Evolutionary conservation across 2,329 filamentous ascomycete species (phyloP).

Genomic region (Aspergillus hortae): DNA sequence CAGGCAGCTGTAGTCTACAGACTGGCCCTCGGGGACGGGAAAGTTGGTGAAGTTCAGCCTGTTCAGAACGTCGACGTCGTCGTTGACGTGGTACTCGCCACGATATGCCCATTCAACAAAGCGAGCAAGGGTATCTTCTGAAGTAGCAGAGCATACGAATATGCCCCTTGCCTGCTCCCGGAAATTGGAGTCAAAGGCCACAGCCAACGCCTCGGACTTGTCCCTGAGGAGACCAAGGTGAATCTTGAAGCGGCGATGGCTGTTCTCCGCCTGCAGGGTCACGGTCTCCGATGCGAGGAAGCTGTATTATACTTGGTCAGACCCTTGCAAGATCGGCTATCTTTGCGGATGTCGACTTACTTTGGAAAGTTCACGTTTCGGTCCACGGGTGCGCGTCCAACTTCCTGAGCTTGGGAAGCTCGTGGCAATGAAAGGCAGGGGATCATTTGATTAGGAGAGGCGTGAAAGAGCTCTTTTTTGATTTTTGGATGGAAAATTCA

Average conservation of each 20-base stretch:
- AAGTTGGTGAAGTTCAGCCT: background rate
- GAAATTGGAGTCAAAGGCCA: background rate
- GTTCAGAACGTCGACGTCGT: background rate
- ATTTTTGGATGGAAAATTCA: no score
- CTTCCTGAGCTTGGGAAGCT: no score
- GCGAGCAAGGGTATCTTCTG: slow-evolving; percentile 4
- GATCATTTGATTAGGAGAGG: no score
- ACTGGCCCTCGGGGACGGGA: background rate
- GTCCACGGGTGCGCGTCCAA: no score
- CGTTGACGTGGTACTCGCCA: slow-evolving; percentile 2
- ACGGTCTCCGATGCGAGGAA: background rate
- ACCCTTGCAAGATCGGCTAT: no score
- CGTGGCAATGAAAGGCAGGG: no score
- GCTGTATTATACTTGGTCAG: background rate
- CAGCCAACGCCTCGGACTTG: slow-evolving; percentile 2
- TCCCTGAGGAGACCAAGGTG: slow-evolving; percentile 5
- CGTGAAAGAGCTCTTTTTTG: no score
- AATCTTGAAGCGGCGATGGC: slow-evolving; percentile 3
- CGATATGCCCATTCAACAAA: slow-evolving; percentile 11
- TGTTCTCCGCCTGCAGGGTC: background rate
- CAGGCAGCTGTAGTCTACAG: background rate
- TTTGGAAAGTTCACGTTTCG: no score
- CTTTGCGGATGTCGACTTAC: no score
- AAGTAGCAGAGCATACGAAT: slow-evolving; percentile 2
- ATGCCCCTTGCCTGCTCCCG: background rate